Conservation (phyloP, 2,329 filamentous ascomycete species). For the Trichoderma hamatum region DNA sequence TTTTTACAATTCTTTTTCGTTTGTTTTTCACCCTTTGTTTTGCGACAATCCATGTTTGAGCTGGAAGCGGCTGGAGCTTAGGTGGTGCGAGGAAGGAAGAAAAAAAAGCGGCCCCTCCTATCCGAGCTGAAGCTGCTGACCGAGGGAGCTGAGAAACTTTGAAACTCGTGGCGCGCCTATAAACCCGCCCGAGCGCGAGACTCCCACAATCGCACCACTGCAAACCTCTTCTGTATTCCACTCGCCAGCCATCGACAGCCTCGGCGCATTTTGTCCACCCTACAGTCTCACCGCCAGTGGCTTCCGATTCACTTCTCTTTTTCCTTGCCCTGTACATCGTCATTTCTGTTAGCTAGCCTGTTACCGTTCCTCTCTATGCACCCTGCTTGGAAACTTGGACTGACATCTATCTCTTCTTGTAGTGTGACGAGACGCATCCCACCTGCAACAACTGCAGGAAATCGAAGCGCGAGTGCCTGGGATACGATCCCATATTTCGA, state of each 20-base stretch:
- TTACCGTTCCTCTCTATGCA: not conserved
- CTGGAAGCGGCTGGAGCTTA: not conserved
- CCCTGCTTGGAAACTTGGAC: constrained; percentile 28
- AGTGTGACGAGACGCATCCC: constrained; percentile 97
- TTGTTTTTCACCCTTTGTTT: not conserved
- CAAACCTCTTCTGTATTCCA: constrained; percentile 13
- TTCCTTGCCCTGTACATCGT: not conserved
- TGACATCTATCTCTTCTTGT: constrained; percentile 37
- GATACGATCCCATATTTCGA: constrained; percentile 88
- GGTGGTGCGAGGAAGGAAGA: not conserved
- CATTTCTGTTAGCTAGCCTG: not conserved
- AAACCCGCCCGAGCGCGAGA: constrained; percentile 15
- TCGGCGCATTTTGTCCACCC: constrained; percentile 12
- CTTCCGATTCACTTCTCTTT: not conserved
- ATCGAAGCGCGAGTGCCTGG: constrained; percentile 82
- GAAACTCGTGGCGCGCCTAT: constrained; percentile 20
- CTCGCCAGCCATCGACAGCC: not conserved
- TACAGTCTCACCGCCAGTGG: constrained; percentile 23
- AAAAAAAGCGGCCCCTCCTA: constrained; percentile 19
- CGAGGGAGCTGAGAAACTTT: constrained; percentile 6
- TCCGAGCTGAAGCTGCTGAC: constrained; percentile 1
- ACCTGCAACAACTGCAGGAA: constrained; percentile 89
- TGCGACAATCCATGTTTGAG: not conserved
- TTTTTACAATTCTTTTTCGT: constrained; percentile 26
- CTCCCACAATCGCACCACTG: not conserved